Base-by-base conservation (phyloP, 768 basidiomycete species). In the Kwoniella botswanensis region DNA sequence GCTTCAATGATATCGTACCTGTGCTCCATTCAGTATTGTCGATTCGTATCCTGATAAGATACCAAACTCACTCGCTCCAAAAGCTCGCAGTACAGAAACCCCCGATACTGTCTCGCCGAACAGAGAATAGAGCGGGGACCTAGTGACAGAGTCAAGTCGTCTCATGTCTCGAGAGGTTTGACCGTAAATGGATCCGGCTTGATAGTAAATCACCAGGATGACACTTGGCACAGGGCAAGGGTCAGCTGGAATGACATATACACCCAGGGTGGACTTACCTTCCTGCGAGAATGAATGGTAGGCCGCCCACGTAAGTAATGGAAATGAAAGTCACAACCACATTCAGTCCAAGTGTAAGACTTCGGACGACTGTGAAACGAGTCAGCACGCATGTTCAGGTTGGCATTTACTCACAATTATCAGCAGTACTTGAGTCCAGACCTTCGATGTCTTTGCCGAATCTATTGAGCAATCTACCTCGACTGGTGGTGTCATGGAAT, bases 401-500 rank as follows among this genome's bases (percentile, higher is more conserved):
- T 7, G 41, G 21, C n/a, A 13, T 53, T 15, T 1, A 73, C 73
- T 63, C 92, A 83, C 93, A 93, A 83, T 93, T 90, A 77, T 96
- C 93, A 0, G 93, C 88, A 72, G 93, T 87, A 63, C 80, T 88
- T 74, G 92, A 93, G 79, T 95, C 93, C 59, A 95, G 89, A 26
- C 91, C 92, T 90, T 76, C 93, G 67, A 95, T 92, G 79, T 95
- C 94, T 82, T 95, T 95, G 1, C 81, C 82, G 63, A 84, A 84
- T 24, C 84, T 68, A 59, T 84, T 83, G 52, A 84, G 74, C 15
- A 83, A 42, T 59, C 93, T 89, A 5, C 94, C 94, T 46, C 93
- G 88, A 62, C 91, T 92, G 2, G 93, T 88, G 0, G 94, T 97
- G 78, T 97, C 94, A 75, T 96, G 94, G 86, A 97, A 96, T 53